These are phyloP conservation scores for Globisporangium spinosum DNA, from an alignment of 352 stramenopile species.

Conservation along the genomic window DNA sequence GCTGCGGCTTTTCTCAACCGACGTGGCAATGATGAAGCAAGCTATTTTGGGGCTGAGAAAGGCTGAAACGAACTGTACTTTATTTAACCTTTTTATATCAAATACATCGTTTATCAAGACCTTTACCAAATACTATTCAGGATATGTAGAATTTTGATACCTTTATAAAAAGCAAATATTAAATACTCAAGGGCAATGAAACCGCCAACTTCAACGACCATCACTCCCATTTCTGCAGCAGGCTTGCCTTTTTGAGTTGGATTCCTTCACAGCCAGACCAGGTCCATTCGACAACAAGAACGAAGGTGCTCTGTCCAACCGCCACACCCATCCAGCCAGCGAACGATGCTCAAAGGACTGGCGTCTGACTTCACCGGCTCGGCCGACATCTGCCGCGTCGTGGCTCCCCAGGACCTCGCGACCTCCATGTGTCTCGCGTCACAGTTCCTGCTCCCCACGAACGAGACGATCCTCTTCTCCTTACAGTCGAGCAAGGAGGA, in stretches of 20 bases:
- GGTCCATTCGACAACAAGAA: not conserved
- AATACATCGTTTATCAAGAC: too few relatives aligned
- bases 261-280: not conserved
- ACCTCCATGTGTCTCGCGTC: not conserved
- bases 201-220: not conserved
- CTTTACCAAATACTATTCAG: not conserved
- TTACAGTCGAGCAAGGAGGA: slow-evolving; percentile 19
- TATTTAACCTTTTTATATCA: too few relatives aligned
- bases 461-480: slow-evolving; percentile 14
- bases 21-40: not conserved
- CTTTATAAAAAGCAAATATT: not conserved
- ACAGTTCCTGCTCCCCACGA: not conserved
- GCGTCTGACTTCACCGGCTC: slow-evolving; percentile 45
- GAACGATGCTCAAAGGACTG: slow-evolving; percentile 39
- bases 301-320: not conserved
- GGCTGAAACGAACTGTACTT: too few relatives aligned
- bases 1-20: not conserved
- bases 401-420: not conserved
- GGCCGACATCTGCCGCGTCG: slow-evolving; percentile 46
- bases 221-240: not conserved
- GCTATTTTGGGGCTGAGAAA: too few relatives aligned
- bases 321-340: not conserved
- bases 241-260: not conserved
- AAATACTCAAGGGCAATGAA: not conserved
- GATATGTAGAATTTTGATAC: too few relatives aligned